Percentiles rank a stretch among this genome's conserved stretches.
phyloP scores from a whole-genome alignment of 768 basidiomycete genomes.

The Phlebiopsis flavidoalba region DNA sequence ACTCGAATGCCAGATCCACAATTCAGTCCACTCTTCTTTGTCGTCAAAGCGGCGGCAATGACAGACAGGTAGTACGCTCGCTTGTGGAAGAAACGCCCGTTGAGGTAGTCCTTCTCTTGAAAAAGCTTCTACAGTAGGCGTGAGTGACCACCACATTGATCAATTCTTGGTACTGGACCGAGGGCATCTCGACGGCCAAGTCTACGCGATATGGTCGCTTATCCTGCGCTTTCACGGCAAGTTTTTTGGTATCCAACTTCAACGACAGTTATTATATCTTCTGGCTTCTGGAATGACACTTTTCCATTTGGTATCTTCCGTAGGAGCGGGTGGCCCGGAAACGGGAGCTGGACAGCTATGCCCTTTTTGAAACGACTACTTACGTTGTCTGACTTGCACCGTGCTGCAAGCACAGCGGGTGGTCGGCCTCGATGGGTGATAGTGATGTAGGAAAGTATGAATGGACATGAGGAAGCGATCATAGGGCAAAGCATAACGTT shows the following conservation, averaged over 20 bases:
- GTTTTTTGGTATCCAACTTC: constrained; percentile 82
- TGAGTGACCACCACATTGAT: neutral
- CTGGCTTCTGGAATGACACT: constrained; percentile 73
- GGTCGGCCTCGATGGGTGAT: constrained; percentile 48
- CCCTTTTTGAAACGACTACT: constrained; percentile 46
- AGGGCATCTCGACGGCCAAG: constrained; percentile 82
- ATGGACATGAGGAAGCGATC: constrained; percentile 66
- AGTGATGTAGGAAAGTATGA: constrained; percentile 61
- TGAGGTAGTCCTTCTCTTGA: constrained; percentile 92
- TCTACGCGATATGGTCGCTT: constrained; percentile 65
- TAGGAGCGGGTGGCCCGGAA: constrained; percentile 63
- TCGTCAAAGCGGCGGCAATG: constrained; percentile 57
- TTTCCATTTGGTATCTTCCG: constrained; percentile 86
- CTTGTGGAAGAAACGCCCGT: constrained; percentile 89
- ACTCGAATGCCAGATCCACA: constrained; percentile 62
- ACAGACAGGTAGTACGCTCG: constrained; percentile 84
- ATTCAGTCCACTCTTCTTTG: constrained; percentile 38
- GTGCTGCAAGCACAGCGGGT: constrained; percentile 66
- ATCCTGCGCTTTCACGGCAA: constrained; percentile 69
- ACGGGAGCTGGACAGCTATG: constrained; percentile 65
- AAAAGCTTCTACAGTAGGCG: constrained; percentile 56
- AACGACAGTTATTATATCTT: constrained; percentile 69
- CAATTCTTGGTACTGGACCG: constrained; percentile 34
- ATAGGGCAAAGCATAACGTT: constrained; percentile 33
- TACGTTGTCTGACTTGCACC: too few relatives aligned